phyloP scores from a whole-genome alignment of 129 eudicot genomes.

The Daucus carota region DH1_v3.0 NC_030388.2:32516001-32516500 shows the following conservation, averaged over 20 bases:
- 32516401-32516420: too few relatives aligned
- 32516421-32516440: conserved; percentile 69
- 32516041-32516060: conserved; percentile 76
- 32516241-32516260: too few relatives aligned
- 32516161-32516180: not conserved
- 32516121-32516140: not conserved
- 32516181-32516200: too few relatives aligned
- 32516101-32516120: not conserved
- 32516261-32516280: too few relatives aligned
- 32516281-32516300: too few relatives aligned
- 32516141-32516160: not conserved
- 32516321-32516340: too few relatives aligned
- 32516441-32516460: conserved; percentile 83
- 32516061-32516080: conserved; percentile 25
- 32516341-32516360: too few relatives aligned
- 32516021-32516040: conserved; percentile 70
- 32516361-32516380: too few relatives aligned
- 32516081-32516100: not conserved
- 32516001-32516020: conserved; percentile 80
- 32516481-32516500: conserved; percentile 66
- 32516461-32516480: conserved; percentile 71
- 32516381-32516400: too few relatives aligned
- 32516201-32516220: too few relatives aligned
- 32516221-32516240: too few relatives aligned
- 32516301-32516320: too few relatives aligned